A percentile compares a stretch with the other conserved stretches of the same genome.
Conservation (phyloP, 2,329 filamentous ascomycete genomes). For the Hypomyces rosellus region DNA sequence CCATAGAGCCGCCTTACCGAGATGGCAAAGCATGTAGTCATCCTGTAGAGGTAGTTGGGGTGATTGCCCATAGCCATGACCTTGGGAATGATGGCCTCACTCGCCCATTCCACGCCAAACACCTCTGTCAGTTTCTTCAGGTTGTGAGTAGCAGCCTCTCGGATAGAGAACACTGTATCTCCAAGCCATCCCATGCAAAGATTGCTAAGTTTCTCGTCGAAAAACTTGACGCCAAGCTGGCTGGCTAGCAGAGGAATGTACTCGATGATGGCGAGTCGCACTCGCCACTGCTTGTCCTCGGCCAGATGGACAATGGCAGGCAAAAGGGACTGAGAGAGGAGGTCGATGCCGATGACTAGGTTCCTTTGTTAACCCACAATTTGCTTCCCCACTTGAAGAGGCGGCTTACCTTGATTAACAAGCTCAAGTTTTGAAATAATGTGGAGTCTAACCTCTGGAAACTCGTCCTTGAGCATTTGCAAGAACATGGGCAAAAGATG, state of each 20-base stretch:
- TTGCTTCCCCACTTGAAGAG: not conserved
- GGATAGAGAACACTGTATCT: conserved; percentile 97
- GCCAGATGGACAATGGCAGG: conserved; percentile 96
- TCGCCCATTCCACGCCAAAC: conserved; percentile 96
- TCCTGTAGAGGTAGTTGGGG: conserved; percentile 97
- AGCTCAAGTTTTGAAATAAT: conserved; percentile 99
- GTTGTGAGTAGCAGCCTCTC: conserved; percentile 95
- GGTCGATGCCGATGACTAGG: conserved; percentile 91
- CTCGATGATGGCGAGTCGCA: conserved; percentile 96
- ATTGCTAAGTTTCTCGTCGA: conserved; percentile 91
- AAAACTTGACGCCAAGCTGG: conserved; percentile 94
- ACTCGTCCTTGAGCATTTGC: conserved; percentile 99
- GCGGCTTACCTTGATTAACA: conserved; percentile 76
- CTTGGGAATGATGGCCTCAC: conserved; percentile 94
- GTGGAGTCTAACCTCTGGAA: conserved; percentile 94
- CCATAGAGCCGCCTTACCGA: conserved; percentile 63
- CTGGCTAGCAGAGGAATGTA: conserved; percentile 95
- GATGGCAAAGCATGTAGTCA: conserved; percentile 99
- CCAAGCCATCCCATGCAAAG: conserved; percentile 98
- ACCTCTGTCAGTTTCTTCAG: conserved; percentile 98
- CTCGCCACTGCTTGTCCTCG: conserved; percentile 99
- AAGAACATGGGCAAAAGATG: conserved; percentile 98
- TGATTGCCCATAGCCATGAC: conserved; percentile 98
- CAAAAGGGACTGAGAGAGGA: conserved; percentile 91
- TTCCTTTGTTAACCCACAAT: conserved; percentile 15